Evolutionary conservation across 129 eudicot species (phyloP).

Genomic region (Flaveria brownii): DNA sequence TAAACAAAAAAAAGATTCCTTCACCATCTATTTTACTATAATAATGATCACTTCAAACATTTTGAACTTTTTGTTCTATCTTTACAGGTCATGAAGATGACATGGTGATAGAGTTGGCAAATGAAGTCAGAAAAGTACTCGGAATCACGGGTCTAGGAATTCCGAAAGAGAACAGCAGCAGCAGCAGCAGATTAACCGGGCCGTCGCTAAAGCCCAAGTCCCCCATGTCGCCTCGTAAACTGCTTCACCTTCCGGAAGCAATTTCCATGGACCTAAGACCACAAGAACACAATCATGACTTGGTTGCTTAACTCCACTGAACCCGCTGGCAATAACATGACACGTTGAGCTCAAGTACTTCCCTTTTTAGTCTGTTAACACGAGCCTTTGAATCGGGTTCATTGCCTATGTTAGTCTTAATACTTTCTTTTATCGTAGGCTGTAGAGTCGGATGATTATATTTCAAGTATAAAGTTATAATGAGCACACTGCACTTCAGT

Average conservation of each 20-base stretch:
- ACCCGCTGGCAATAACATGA: slow-evolving; percentile 18
- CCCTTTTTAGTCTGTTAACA: slow-evolving; percentile 18
- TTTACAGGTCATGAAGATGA: slow-evolving; percentile 89
- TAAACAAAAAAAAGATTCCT: background rate
- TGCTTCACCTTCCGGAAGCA: slow-evolving; percentile 51
- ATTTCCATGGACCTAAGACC: slow-evolving; percentile 60
- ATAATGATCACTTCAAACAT: background rate
- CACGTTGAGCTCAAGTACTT: slow-evolving; percentile 15
- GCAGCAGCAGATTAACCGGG: slow-evolving; percentile 39
- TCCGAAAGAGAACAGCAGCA: slow-evolving; percentile 39
- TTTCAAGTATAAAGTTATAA: slow-evolving; percentile 31
- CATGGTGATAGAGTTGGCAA: slow-evolving; percentile 80
- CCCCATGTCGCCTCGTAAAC: slow-evolving; percentile 49
- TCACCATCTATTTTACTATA: background rate
- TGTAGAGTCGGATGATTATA: slow-evolving; percentile 17
- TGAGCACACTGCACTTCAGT: slow-evolving; percentile 11
- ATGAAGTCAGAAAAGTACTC: slow-evolving; percentile 85
- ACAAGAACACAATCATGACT: slow-evolving; percentile 10
- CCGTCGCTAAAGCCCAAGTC: slow-evolving; percentile 48
- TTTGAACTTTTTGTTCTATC: background rate
- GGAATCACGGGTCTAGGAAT: slow-evolving; percentile 38
- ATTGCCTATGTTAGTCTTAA: slow-evolving; percentile 23
- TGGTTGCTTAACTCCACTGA: slow-evolving; percentile 21
- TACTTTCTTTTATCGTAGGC: slow-evolving; percentile 25
- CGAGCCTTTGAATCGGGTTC: slow-evolving; percentile 16